Conservation (phyloP, 2,329 filamentous ascomycete genomes). For the Trichoderma gracile region DNA sequence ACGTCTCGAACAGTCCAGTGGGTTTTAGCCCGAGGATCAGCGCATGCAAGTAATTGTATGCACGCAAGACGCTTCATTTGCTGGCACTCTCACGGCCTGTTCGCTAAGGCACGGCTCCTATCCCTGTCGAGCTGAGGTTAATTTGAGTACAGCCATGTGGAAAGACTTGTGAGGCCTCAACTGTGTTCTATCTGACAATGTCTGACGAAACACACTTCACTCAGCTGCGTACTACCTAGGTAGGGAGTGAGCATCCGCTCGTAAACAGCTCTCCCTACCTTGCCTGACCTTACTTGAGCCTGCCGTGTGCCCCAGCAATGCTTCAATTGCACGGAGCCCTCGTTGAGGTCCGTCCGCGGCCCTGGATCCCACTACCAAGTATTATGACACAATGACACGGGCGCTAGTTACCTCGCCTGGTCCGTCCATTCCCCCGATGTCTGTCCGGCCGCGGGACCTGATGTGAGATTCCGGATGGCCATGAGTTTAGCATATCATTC, state of each 20-base stretch:
- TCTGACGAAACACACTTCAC: background rate
- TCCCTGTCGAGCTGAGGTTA: slow-evolving; percentile 10
- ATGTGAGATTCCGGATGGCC: background rate
- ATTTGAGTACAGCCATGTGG: background rate
- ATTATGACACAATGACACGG: slow-evolving; percentile 7
- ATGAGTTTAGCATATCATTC: background rate
- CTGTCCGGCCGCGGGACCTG: slow-evolving; percentile 1
- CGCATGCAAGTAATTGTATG: too few relatives aligned
- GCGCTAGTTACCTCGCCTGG: slow-evolving; percentile 1
- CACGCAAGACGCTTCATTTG: too few relatives aligned
- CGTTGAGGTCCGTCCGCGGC: background rate
- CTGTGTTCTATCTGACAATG: background rate
- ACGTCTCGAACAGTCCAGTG: background rate
- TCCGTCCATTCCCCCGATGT: slow-evolving; percentile 5
- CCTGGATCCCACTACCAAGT: slow-evolving; percentile 3
- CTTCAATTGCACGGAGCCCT: background rate
- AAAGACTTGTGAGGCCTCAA: background rate
- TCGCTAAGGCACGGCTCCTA: background rate
- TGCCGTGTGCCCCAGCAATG: background rate
- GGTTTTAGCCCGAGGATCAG: too few relatives aligned
- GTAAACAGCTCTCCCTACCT: too few relatives aligned
- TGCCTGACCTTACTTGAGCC: background rate
- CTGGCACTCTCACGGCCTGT: too few relatives aligned
- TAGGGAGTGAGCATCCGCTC: too few relatives aligned
- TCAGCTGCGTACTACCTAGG: background rate